Evolutionary conservation across 306 rosid genomes (phyloP), one percentile per base, ranked within the genome.

Genomic region (Cicer cuneatum): DNA sequence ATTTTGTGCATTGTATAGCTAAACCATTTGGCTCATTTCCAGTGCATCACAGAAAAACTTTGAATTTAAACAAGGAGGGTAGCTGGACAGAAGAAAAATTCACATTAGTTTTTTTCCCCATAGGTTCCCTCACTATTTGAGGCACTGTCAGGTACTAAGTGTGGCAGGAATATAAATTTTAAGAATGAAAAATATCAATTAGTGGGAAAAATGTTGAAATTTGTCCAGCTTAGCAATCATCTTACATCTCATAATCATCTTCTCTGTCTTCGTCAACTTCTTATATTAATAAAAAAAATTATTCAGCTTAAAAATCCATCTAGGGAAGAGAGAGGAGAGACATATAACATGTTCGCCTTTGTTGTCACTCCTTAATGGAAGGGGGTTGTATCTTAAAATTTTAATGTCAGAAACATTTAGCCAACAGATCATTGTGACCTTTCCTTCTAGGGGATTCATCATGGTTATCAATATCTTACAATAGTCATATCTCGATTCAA

Each of bases 61-160:
- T 24, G 38, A 59, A 13, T 59, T 33, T 59, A 59, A 33, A 59
- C 65, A 2, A 59, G 42, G 65, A 33, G 19, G 43, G 42, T 59
- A 59, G 65, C 65, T 33, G 65, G 43, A 37, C 5, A 59, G 65
- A 59, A 59, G 65, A 18, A 59, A 35, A 58, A 33, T 12, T 29
- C 19, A 6, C 16, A 29, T 59, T 33, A 12, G 41, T 59, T 29
- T 29, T 29, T 29, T 29, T 29, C 35, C 35, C 35, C 35, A 29
- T 4, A 29, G 35, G 35, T 29, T 29, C 5, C 35, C 35, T 29
- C 35, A 4, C 35, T 29, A 29, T 29, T 29, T 29, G 35, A 29
- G 5, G 35, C 35, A 29, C 35, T 29, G 35, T 29, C 35, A 29
- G 35, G 35, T 29, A 29, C 35, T 29, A 29, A 29, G 35, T 29